Conservation (phyloP, 2,329 filamentous ascomycete genomes). For the Nigrograna mackinnonii region DNA sequence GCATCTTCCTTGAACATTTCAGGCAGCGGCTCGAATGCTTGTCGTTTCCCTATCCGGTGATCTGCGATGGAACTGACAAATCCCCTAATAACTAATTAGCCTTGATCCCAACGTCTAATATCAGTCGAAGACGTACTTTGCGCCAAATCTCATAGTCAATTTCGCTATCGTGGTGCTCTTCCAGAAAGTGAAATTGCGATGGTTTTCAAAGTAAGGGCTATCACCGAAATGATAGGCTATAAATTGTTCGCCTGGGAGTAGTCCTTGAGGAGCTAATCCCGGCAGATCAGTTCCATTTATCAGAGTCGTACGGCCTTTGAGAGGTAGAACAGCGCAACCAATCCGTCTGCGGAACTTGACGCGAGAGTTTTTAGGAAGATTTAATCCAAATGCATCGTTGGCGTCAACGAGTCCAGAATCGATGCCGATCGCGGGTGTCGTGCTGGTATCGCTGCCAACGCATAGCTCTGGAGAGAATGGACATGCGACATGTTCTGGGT, state of each 20-base stretch:
- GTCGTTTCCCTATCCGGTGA: too few relatives aligned
- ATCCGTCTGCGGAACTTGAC: neutral
- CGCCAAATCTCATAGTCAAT: too few relatives aligned
- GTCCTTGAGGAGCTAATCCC: neutral
- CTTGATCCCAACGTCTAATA: too few relatives aligned
- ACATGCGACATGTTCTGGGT: slow-evolving; percentile 5
- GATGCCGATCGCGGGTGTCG: slow-evolving; percentile 4
- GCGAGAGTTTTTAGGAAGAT: neutral
- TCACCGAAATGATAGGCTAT: too few relatives aligned
- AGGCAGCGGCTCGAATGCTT: slow-evolving; percentile 1
- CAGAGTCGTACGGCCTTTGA: neutral
- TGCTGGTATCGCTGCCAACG: neutral
- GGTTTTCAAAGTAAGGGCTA: too few relatives aligned
- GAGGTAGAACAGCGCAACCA: neutral
- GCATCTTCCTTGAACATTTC: slow-evolving; percentile 5
- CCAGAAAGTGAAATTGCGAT: too few relatives aligned
- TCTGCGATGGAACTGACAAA: too few relatives aligned
- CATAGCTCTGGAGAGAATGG: slow-evolving; percentile 13
- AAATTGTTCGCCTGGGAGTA: neutral
- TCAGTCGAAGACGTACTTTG: too few relatives aligned
- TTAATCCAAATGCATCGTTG: neutral
- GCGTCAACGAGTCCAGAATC: slow-evolving; percentile 19
- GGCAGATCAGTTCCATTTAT: neutral
- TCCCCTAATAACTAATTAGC: too few relatives aligned
- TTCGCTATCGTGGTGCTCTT: too few relatives aligned